Base-by-base conservation (phyloP, 345 rosid species). In the Hypericum androsaemum region DNA sequence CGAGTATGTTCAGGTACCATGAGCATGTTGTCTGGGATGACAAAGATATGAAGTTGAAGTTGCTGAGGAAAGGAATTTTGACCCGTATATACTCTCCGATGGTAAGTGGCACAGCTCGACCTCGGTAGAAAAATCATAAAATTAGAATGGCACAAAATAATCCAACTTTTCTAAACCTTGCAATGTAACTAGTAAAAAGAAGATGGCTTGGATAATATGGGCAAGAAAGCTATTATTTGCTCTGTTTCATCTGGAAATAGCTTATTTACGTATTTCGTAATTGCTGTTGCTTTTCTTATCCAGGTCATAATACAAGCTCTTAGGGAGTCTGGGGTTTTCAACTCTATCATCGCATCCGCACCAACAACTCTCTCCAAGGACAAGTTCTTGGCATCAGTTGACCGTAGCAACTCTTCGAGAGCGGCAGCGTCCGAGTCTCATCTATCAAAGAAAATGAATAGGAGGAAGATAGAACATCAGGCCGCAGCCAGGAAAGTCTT, bases 11-110 rank as follows among this genome's bases (percentile, higher is more conserved):
- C 39, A 47, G 71, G 66, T 66, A 66, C n/a, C 65, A 12, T 40
- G 66, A 66, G 52, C 71, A 66, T 45, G 66, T 66, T 37, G 71
- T 61, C 8, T 61, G 66, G 71, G 66, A 62, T 61, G 71, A 66
- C 61, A 66, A 66, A 56, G 71, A 66, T 41, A 43, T 39, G 22
- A 66, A 61, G 37, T 22, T 66, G 71, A 66, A 66, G 47, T 62
- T 61, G 38, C 40, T 61, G 53, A 60, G 66, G 50, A 66, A 66
- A 17, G 62, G 71, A 54, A 61, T 66, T 56, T 61, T 61, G 46
- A 66, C 65, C 14, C 65, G 71, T 53, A 61, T 66, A 39, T 61
- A 60, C 39, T 37, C 71, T 51, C 71, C 71, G 16, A 56, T 51
- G 71, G 71, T 61, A 60, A 55, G 62, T 37, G 39, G 15, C 22